Conservation (phyloP, 495 filamentous ascomycete genomes). For the Parachaetomium inaequale region DNA sequence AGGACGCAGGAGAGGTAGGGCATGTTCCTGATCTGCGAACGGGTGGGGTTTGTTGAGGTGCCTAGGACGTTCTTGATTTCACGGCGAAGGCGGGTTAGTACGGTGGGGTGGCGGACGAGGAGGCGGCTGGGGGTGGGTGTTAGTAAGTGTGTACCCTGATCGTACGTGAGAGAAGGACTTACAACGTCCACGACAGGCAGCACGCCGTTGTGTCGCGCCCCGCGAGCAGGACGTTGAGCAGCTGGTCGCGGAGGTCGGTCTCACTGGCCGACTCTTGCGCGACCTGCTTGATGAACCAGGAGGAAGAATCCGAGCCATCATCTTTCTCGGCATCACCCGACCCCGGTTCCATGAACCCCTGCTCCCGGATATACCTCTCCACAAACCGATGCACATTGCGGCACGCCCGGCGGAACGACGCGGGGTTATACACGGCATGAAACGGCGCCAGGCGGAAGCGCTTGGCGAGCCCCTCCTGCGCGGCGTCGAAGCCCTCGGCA, state of each 20-base stretch:
- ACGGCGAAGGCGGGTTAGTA: constrained; percentile 30
- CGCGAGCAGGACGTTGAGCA: constrained; percentile 23
- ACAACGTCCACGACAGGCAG: constrained; percentile 39
- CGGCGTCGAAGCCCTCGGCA: constrained; percentile 38
- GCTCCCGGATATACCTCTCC: constrained; percentile 35
- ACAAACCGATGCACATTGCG: constrained; percentile 39
- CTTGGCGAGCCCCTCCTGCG: constrained; percentile 38
- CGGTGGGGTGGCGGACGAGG: constrained; percentile 33
- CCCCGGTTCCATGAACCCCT: constrained; percentile 14
- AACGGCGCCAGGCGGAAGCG: constrained; percentile 39
- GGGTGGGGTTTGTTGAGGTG: constrained; percentile 22
- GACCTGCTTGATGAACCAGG: constrained; percentile 17
- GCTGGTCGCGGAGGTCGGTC: constrained; percentile 18
- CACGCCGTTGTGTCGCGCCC: constrained; percentile 29
- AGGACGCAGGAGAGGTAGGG: constrained; percentile 44
- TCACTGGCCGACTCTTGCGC: constrained; percentile 11
- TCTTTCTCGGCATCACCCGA: not conserved
- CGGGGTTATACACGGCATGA: constrained; percentile 37
- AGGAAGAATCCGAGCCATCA: not conserved
- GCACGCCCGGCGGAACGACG: constrained; percentile 38
- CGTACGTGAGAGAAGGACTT: no score
- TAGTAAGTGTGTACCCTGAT: no score
- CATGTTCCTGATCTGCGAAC: constrained; percentile 40
- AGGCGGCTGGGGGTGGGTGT: constrained; percentile 33
- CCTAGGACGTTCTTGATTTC: constrained; percentile 31